Percentiles rank a stretch among this genome's conserved stretches.
Evolutionary conservation across 169 alveolate genomes (phyloP).

Genomic region (Cryptosporidium bovis): DNA sequence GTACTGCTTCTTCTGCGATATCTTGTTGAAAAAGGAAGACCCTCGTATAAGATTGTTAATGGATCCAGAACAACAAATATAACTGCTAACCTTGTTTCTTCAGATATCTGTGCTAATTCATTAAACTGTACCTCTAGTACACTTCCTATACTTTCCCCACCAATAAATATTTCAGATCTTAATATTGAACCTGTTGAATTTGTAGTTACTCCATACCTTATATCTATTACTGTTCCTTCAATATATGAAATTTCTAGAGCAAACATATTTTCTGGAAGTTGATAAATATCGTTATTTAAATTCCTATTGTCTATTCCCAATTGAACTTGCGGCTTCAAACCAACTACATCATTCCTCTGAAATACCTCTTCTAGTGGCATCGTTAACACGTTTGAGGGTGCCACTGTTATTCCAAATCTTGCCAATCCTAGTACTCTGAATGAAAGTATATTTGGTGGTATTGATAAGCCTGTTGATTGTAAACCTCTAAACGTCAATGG

Average conservation of each 20-base stretch:
- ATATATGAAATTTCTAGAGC: conserved; percentile 51
- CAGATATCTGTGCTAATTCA: conserved; percentile 86
- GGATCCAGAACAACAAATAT: conserved; percentile 89
- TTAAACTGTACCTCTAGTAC: conserved; percentile 90
- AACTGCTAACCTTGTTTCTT: conserved; percentile 86
- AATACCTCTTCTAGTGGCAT: conserved; percentile 87
- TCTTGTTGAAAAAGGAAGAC: conserved; percentile 83
- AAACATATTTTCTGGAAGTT: conserved; percentile 58
- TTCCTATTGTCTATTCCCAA: conserved; percentile 72
- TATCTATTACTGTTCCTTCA: conserved; percentile 70
- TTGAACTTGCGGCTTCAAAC: conserved; percentile 84
- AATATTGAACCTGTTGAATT: conserved; percentile 75
- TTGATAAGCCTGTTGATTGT: conserved; percentile 75
- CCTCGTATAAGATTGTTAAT: conserved; percentile 82
- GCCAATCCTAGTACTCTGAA: conserved; percentile 87
- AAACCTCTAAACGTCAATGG: conserved; percentile 87
- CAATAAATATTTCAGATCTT: conserved; percentile 88
- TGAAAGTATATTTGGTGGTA: conserved; percentile 80
- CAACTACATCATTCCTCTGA: conserved; percentile 92
- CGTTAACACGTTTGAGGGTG: conserved; percentile 90
- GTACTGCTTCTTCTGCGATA: conserved; percentile 74
- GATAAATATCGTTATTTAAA: background rate
- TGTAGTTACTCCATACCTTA: conserved; percentile 65
- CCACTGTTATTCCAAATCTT: conserved; percentile 92
- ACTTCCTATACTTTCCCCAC: conserved; percentile 91